Percentiles rank a stretch among this genome's conserved stretches.
Evolutionary conservation across 2,329 filamentous ascomycete genomes (phyloP).

Genomic region (Talaromyces islandicus): DNA sequence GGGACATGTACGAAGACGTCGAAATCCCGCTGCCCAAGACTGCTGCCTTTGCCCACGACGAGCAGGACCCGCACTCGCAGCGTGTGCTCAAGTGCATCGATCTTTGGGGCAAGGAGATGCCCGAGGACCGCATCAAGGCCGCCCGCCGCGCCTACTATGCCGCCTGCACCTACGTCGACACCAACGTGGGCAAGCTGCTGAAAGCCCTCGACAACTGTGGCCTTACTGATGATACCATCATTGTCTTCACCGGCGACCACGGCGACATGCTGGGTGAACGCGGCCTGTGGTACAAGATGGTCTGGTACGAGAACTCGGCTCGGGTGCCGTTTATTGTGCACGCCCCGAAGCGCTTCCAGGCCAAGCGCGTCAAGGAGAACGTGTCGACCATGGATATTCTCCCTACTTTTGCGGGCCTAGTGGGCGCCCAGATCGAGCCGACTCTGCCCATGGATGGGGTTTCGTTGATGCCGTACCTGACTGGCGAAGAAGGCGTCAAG

Average conservation of each 20-base stretch:
- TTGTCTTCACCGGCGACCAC: conserved; percentile 90
- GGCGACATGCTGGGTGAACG: conserved; percentile 95
- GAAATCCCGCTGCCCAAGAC: conserved; percentile 80
- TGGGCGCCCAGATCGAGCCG: conserved; percentile 62
- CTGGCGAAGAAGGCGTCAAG: conserved; percentile 46
- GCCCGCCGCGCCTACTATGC: conserved; percentile 88
- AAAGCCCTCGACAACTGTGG: conserved; percentile 71
- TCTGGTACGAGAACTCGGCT: conserved; percentile 86
- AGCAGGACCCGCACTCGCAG: conserved; percentile 82
- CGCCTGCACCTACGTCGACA: conserved; percentile 88
- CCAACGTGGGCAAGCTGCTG: conserved; percentile 80
- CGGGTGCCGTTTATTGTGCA: conserved; percentile 83
- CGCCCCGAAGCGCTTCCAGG: conserved; percentile 67
- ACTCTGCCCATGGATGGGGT: conserved; percentile 79
- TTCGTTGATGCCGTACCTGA: conserved; percentile 72
- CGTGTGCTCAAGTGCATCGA: conserved; percentile 82
- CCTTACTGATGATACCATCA: conserved; percentile 77
- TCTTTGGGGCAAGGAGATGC: conserved; percentile 76
- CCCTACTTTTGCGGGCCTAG: conserved; percentile 79
- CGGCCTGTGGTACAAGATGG: conserved; percentile 95
- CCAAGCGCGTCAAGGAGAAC: conserved; percentile 72
- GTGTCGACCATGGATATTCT: conserved; percentile 89
- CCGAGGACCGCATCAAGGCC: conserved; percentile 76
- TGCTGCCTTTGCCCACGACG: conserved; percentile 63
- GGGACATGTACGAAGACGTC: conserved; percentile 84